Evolutionary conservation across 2,329 filamentous ascomycete species (phyloP).

Genomic region (Chalara sp.): DNA sequence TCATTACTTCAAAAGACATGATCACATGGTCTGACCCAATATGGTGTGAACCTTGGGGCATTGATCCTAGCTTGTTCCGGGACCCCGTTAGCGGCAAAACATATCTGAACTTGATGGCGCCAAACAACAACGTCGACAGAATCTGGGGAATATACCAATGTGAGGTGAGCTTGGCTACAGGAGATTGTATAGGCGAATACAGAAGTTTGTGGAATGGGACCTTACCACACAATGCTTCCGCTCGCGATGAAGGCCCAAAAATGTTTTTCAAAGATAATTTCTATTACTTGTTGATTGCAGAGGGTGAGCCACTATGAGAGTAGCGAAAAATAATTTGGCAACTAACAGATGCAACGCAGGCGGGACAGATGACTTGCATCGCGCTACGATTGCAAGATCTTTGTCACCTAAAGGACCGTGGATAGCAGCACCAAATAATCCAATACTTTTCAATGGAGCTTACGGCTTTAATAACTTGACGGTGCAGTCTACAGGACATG

Average conservation of each 20-base stretch:
- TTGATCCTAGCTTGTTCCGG: slow-evolving; percentile 9
- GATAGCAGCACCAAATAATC: slow-evolving; percentile 9
- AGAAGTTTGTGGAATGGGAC: slow-evolving; percentile 11
- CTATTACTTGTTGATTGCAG: slow-evolving; percentile 10
- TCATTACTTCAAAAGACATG: slow-evolving; percentile 7
- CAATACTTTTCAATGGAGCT: slow-evolving; percentile 9
- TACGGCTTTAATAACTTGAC: slow-evolving; percentile 11
- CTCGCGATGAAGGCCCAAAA: slow-evolving; percentile 8
- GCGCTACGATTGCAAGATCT: slow-evolving; percentile 7
- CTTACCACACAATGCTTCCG: slow-evolving; percentile 2
- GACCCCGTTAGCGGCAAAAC: slow-evolving; percentile 5
- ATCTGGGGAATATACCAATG: slow-evolving; percentile 13
- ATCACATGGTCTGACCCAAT: slow-evolving; percentile 7
- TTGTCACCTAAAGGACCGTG: slow-evolving; percentile 8
- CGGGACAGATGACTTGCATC: slow-evolving; percentile 10
- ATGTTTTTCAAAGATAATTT: slow-evolving; percentile 8
- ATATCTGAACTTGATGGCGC: slow-evolving; percentile 11
- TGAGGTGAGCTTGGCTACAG: slow-evolving; percentile 6
- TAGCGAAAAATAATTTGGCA: background rate
- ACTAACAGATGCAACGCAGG: background rate
- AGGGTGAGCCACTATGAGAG: background rate
- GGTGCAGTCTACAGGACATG: slow-evolving; percentile 13
- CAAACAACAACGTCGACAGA: slow-evolving; percentile 10
- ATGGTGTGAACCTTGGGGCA: slow-evolving; percentile 11
- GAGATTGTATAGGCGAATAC: slow-evolving; percentile 11